Evolutionary conservation across 2,329 filamentous ascomycete species (phyloP).

Genomic region (Arthrocladium fulminans): DNA sequence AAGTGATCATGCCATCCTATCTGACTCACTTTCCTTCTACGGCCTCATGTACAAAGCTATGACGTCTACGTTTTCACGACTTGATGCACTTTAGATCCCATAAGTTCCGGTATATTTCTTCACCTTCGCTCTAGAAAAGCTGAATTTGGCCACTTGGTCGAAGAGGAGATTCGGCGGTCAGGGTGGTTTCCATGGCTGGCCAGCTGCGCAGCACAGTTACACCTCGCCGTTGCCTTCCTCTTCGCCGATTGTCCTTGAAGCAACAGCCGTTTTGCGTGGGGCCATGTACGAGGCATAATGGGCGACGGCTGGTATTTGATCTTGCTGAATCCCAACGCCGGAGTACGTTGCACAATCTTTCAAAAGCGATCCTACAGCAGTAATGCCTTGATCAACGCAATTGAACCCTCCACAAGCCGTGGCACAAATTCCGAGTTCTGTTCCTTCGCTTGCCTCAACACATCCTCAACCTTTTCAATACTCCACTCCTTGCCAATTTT

Average conservation of each 20-base stretch:
- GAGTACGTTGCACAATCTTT: too few species aligned
- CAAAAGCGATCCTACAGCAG: neutral
- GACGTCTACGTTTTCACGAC: neutral
- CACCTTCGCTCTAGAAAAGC: neutral
- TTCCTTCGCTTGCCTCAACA: neutral
- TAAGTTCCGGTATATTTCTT: neutral
- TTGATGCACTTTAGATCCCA: neutral
- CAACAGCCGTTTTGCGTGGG: too few species aligned
- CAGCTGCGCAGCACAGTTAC: too few species aligned
- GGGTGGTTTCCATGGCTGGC: too few species aligned
- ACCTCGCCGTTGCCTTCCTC: too few species aligned
- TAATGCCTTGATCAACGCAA: slow-evolving; percentile 1
- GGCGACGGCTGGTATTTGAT: too few species aligned
- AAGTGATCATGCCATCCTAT: neutral
- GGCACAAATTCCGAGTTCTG: slow-evolving; percentile 4
- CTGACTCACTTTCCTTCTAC: neutral
- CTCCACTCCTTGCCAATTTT: slow-evolving; percentile 3
- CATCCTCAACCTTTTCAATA: neutral
- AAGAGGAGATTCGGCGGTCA: too few species aligned
- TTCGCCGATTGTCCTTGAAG: too few species aligned
- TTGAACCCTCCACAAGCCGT: neutral
- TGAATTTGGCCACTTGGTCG: too few species aligned
- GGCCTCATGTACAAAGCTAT: neutral
- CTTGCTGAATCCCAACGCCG: too few species aligned
- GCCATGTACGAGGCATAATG: too few species aligned